Base-by-base conservation (phyloP, 1,139 yeast genomes). In the Pichia inconspicua region DNA sequence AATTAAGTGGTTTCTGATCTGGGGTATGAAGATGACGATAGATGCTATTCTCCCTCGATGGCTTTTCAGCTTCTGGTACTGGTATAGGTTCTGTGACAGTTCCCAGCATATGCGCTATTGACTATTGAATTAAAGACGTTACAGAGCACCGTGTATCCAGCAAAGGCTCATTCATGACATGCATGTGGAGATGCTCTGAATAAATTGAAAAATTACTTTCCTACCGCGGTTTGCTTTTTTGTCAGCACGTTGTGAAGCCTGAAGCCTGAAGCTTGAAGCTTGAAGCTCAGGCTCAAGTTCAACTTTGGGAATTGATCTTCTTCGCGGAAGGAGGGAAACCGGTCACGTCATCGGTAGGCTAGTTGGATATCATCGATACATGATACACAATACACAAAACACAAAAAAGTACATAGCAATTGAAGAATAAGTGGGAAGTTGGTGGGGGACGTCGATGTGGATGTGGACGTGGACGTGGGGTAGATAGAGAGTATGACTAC, bases 1-100 rank as follows among this genome's bases (percentile, higher is more conserved):
- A 65, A 45, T 64, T 64, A 34, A 64, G 45, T 3, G 66, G 62
- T 43, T 62, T 62, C 12, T 66, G 64, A 42, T 64, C 62, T 31
- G 55, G 67, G 46, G 72, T 68, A 54, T 63, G 73, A 40, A 57
- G 56, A 43, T 63, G 66, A 10, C 53, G 48, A 41, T 63, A 63
- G 8, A 60, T 56, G 10, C 59, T 58, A 32, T 55, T 54, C 36
- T 51, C 50, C n/a, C 57, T 48, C 17, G 58, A 53, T 1, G 54
- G 41, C 27, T 48, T 49, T 36, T 30, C 43, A 10, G 22, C 22
- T 19, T 19, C n/a, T 8, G 27, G 27, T 10, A 19, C 10, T 8
- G 22, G 22, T 22, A 19, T 10, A 15, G 17, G 14, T 10, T 37
- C 40, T 19, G 15, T 22, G 3, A 14, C 12, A 22, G 40, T 37